A percentile compares a stretch with the other conserved stretches of the same genome.
These are phyloP conservation scores for Backusella macrospora DNA, from an alignment of 192 early-diverging fungal species.

Conservation along the genomic window DNA sequence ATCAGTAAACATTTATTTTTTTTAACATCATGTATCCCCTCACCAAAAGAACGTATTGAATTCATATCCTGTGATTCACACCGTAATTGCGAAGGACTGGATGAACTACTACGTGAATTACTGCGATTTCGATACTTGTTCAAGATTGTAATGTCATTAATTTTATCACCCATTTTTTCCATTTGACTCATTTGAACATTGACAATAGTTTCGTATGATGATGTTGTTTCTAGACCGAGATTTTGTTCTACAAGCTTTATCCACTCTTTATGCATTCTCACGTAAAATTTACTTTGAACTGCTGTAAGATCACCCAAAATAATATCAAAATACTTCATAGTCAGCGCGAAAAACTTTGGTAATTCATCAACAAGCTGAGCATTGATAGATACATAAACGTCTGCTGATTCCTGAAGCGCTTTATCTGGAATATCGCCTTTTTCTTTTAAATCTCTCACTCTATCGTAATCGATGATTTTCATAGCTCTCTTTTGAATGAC, in stretches of 20 bases:
- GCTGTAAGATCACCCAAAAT: slow-evolving; percentile 57
- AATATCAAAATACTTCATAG: slow-evolving; percentile 62
- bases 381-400: slow-evolving; percentile 69
- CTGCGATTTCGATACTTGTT: slow-evolving; percentile 6
- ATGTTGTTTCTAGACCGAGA: background rate
- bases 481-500: slow-evolving; percentile 76
- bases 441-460: slow-evolving; percentile 60
- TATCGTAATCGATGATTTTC: slow-evolving; percentile 77
- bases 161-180: background rate
- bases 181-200: background rate
- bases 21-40: background rate
- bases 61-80: background rate
- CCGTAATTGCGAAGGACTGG: background rate
- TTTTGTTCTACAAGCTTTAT: slow-evolving; percentile 16
- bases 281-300: slow-evolving; percentile 59
- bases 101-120: slow-evolving; percentile 1
- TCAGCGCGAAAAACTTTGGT: slow-evolving; percentile 63
- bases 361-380: slow-evolving; percentile 75
- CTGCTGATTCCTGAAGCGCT: slow-evolving; percentile 66
- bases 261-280: slow-evolving; percentile 41
- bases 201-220: slow-evolving; percentile 12
- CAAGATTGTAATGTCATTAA: slow-evolving; percentile 15
- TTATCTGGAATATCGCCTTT: slow-evolving; percentile 71
- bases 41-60: slow-evolving; percentile 7
- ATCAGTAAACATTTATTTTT: background rate